Percentiles rank a stretch among this genome's conserved stretches.
Conservation (phyloP, 768 basidiomycete genomes). For the Phallus indusiatus region DNA sequence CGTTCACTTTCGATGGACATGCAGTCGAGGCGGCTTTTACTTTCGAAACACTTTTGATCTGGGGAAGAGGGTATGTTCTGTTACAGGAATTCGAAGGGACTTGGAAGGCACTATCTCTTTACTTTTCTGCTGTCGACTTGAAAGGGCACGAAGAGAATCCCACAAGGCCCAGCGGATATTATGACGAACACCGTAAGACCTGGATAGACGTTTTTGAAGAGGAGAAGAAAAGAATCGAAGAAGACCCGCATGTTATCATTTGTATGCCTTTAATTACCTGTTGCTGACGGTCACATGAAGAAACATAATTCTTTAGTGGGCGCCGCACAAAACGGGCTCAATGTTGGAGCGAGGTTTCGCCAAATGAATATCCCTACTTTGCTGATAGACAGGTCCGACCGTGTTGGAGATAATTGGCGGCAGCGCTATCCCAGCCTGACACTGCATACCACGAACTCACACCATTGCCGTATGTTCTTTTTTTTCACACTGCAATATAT, state of each 20-base stretch:
- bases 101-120: constrained; percentile 17
- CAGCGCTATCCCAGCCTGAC: constrained; percentile 32
- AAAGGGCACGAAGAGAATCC: constrained; percentile 17
- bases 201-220: constrained; percentile 14
- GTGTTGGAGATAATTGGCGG: constrained; percentile 35
- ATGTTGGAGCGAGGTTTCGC: constrained; percentile 33
- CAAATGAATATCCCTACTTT: constrained; percentile 31
- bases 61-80: constrained; percentile 15
- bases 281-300: neutral
- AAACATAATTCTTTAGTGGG: constrained; percentile 25
- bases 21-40: constrained; percentile 16
- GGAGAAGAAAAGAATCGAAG: constrained; percentile 10
- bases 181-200: constrained; percentile 12
- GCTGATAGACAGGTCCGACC: constrained; percentile 26
- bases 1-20: neutral
- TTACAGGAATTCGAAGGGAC: constrained; percentile 1
- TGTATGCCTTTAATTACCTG: constrained; percentile 4
- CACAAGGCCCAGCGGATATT: constrained; percentile 9
- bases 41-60: constrained; percentile 11
- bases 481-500: neutral
- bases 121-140: constrained; percentile 14
- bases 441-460: constrained; percentile 26
- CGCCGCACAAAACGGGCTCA: constrained; percentile 33
- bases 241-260: constrained; percentile 17
- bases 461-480: constrained; percentile 1